Base-by-base conservation (phyloP, 2,329 filamentous ascomycete species). In the Colletotrichum sp. region DNA sequence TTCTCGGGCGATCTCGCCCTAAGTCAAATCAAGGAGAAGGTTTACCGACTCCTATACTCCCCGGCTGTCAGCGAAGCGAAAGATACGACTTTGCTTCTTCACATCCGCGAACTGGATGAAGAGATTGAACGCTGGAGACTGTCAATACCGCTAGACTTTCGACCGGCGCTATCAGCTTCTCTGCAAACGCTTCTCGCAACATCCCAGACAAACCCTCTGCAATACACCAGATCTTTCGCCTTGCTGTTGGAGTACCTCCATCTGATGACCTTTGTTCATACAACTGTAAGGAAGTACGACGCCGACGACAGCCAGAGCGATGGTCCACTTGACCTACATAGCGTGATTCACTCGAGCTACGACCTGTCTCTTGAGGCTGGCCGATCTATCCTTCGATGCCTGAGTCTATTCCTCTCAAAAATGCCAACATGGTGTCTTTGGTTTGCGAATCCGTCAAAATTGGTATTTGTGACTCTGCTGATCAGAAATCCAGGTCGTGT, bases 71-170 rank as follows among this genome's bases (percentile, higher is more conserved):
- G 55, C 18, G 26, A 18, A 18, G 26, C 55, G 18, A 39, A 26
- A 6, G 71, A 74, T 4, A 71, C 21, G 30, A 68, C 28, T 3
- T 4, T 83, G 1, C 70, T 82, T 1, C 67, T 78, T 0, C 74
- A 78, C 4, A 80, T 83, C 64, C 80, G 82, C 6, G 77, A 81
- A 26, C 63, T 83, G 2, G 82, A 83, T 7, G 77, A 82, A 26
- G 81, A 83, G n/a, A 78, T 83, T 21, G 82, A 83, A 64, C 74
- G 75, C n/a, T 83, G 82, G 82, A 77, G 82, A 7, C 57, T 83
- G n/a, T 80, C 81, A 0, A 68, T 83, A 2, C 78, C 74, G 1
- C 3, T 28, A 2, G 63, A 73, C 12, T 75, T 78, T 6, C 74
- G 77, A 4, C 77, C 76, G 3, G 59, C 48, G 4, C 36, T 71